Conservation (phyloP, 73 alveolate genomes). For the Stentor coeruleus region DNA sequence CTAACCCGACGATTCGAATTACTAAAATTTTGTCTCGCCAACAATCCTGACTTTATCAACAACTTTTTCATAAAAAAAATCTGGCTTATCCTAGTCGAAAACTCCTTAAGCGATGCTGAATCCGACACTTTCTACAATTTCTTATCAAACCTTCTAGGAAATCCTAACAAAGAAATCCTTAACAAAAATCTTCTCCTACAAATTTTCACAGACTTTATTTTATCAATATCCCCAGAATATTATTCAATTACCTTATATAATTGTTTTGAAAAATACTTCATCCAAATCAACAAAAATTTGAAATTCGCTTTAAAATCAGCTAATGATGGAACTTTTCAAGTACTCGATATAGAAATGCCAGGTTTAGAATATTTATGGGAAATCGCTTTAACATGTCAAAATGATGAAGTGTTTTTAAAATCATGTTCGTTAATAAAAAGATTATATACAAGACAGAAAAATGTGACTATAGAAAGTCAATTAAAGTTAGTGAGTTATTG, state of each 20-base stretch:
- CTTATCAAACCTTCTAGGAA: no score
- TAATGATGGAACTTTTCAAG: background rate
- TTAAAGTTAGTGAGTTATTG: background rate
- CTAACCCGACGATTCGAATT: background rate
- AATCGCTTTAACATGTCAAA: background rate
- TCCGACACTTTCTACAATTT: no score
- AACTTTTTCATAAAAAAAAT: no score
- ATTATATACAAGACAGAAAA: background rate
- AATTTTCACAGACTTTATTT: no score
- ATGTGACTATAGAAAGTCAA: background rate
- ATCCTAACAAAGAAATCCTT: no score
- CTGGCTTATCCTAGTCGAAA: background rate
- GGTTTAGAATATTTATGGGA: background rate
- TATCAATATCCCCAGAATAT: no score
- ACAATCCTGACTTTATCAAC: background rate
- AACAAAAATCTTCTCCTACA: no score
- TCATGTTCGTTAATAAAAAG: background rate
- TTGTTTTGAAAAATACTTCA: background rate
- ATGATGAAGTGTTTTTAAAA: background rate
- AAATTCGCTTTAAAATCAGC: background rate
- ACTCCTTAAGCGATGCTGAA: no score
- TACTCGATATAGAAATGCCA: background rate
- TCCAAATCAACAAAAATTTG: background rate
- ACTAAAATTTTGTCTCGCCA: background rate
- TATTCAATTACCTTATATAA: no score